Conservation (phyloP, 441 rosid genomes). For the Erodium moschatum region DNA sequence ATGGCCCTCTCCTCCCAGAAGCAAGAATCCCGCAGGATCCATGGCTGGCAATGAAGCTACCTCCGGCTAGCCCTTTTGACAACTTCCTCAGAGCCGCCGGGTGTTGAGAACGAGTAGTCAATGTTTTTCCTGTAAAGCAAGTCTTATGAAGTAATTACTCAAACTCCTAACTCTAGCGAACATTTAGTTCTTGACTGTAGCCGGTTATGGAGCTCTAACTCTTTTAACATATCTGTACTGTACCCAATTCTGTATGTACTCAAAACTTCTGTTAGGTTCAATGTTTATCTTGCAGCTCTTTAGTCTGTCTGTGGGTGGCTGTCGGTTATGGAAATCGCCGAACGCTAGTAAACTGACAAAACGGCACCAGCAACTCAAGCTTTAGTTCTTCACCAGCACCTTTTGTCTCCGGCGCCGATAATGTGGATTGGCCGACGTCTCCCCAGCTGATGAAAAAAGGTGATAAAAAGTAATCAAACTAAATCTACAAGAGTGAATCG, state of each 20-base stretch:
- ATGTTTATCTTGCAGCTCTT: too few relatives aligned
- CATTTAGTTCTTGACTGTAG: background rate
- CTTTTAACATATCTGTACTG: background rate
- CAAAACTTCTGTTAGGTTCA: background rate
- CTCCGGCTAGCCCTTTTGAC: constrained; percentile 92
- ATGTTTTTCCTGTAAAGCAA: constrained; percentile 19
- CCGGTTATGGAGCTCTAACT: background rate
- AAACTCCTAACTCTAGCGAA: background rate
- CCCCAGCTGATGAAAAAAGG: too few relatives aligned
- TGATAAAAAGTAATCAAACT: too few relatives aligned
- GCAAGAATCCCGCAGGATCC: constrained; percentile 30
- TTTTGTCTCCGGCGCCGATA: too few relatives aligned
- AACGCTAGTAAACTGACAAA: too few relatives aligned
- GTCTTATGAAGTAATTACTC: constrained; percentile 9
- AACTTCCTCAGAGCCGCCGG: constrained; percentile 96
- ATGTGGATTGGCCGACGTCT: too few relatives aligned
- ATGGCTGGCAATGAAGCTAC: constrained; percentile 59
- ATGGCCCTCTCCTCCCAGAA: constrained; percentile 20
- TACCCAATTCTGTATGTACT: background rate
- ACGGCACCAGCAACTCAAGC: too few relatives aligned
- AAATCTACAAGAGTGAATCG: too few relatives aligned
- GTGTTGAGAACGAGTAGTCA: constrained; percentile 25
- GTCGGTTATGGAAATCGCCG: too few relatives aligned
- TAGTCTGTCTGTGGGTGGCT: too few relatives aligned
- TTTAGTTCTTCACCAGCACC: too few relatives aligned